Evolutionary conservation across 139 green algal genomes (phyloP).

Genomic region (Picochlorum sp.): DNA sequence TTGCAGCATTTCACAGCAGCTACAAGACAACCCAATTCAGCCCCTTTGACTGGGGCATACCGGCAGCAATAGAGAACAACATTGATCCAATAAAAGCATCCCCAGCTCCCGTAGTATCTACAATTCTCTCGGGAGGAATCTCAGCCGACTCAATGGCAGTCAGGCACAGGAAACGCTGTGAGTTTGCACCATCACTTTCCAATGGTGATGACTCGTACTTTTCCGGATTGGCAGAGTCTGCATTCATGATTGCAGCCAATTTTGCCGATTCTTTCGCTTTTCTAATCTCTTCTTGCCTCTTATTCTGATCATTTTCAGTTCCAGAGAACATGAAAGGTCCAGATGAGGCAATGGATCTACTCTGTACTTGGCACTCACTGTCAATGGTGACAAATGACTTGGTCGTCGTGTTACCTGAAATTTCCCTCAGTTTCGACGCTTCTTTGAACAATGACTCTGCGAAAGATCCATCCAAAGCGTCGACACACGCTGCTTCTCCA

Average conservation of each 20-base stretch:
- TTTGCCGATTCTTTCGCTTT: constrained; percentile 21
- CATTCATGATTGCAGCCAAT: constrained; percentile 49
- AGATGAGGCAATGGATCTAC: neutral
- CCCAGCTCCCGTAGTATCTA: constrained; percentile 88
- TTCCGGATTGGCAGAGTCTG: constrained; percentile 37
- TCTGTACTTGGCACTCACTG: neutral
- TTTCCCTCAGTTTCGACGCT: neutral
- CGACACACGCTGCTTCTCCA: constrained; percentile 14
- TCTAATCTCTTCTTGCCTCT: neutral
- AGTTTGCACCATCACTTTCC: neutral
- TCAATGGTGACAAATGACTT: neutral
- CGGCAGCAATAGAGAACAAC: constrained; percentile 61
- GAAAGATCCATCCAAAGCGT: neutral
- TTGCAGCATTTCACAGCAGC: constrained; percentile 75
- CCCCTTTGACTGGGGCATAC: constrained; percentile 28
- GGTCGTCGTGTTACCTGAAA: neutral
- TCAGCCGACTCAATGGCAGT: constrained; percentile 23
- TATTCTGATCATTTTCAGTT: neutral
- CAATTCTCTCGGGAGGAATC: constrained; percentile 37
- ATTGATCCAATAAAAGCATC: constrained; percentile 87
- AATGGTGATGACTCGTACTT: neutral
- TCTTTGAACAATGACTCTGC: neutral
- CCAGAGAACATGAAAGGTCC: neutral
- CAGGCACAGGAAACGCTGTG: constrained; percentile 1
- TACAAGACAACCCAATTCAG: constrained; percentile 60